A percentile compares a stretch with the other conserved stretches of the same genome.
Evolutionary conservation across 805 yeast genomes (phyloP).

Genomic region (Maudiozyma bulderi): DNA sequence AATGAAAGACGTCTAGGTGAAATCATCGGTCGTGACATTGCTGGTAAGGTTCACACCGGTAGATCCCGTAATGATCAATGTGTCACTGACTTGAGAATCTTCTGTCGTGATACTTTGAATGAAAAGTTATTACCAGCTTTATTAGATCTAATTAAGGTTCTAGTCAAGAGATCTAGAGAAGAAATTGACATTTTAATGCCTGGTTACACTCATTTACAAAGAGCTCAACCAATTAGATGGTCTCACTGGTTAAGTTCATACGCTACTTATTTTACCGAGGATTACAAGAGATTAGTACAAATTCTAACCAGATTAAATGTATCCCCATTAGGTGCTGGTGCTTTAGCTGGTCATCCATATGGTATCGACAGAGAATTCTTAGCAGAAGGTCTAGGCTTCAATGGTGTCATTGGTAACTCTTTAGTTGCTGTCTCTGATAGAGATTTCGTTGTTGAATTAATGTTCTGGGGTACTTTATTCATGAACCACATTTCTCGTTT

Average conservation of each 20-base stretch:
- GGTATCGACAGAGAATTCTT: conserved; percentile 94
- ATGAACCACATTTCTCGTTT: conserved; percentile 94
- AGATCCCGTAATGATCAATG: conserved; percentile 98
- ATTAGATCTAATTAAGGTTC: conserved; percentile 53
- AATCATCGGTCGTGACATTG: conserved; percentile 81
- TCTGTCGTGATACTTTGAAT: conserved; percentile 66
- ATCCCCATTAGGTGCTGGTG: conserved; percentile 94
- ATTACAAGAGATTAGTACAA: conserved; percentile 74
- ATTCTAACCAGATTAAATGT: conserved; percentile 72
- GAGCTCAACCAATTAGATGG: conserved; percentile 99
- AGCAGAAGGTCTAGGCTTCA: conserved; percentile 71
- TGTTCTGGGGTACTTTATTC: conserved; percentile 91
- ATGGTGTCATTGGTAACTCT: conserved; percentile 87
- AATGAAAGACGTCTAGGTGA: conserved; percentile 97
- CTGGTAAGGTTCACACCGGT: conserved; percentile 99
- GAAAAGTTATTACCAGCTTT: conserved; percentile 48
- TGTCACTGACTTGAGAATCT: conserved; percentile 97
- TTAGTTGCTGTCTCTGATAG: conserved; percentile 95
- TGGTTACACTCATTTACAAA: conserved; percentile 95
- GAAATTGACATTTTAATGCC: conserved; percentile 96
- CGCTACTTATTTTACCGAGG: conserved; percentile 90
- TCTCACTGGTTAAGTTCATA: conserved; percentile 92
- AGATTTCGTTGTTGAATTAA: conserved; percentile 90
- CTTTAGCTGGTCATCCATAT: conserved; percentile 97
- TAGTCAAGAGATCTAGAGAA: conserved; percentile 63